Percentiles rank a stretch among this genome's conserved stretches.
These are phyloP conservation scores for Neofusicoccum sp. DNA, from an alignment of 2,329 filamentous ascomycete genomes.

Conservation along the genomic window DNA sequence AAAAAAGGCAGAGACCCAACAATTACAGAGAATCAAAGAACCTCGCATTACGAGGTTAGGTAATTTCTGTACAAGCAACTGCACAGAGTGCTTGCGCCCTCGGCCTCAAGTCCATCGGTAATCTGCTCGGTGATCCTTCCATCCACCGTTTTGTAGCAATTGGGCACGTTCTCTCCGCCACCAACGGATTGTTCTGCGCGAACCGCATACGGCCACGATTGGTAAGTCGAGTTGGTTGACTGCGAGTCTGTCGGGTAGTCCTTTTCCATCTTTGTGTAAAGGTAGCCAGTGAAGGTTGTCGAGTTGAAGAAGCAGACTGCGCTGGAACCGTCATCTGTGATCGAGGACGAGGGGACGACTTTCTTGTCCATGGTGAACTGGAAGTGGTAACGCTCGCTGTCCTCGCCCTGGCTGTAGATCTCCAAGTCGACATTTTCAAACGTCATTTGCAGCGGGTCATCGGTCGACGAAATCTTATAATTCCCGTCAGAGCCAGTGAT, in stretches of 20 bases:
- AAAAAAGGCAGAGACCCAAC: neutral
- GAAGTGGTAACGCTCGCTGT: conserved; percentile 59
- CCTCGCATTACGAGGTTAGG: neutral
- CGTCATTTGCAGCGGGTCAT: conserved; percentile 56
- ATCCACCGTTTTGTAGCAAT: conserved; percentile 49
- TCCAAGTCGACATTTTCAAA: conserved; percentile 55
- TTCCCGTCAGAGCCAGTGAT: conserved; percentile 44
- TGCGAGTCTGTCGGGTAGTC: conserved; percentile 35
- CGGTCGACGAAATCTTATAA: conserved; percentile 56
- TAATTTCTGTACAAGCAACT: conserved; percentile 49
- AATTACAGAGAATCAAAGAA: neutral
- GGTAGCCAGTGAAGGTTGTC: conserved; percentile 55
- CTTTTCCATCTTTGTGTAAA: conserved; percentile 58
- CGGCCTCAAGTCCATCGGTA: conserved; percentile 33
- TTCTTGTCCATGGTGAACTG: conserved; percentile 53
- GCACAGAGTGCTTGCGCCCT: conserved; percentile 39
- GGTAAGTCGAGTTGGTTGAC: conserved; percentile 31
- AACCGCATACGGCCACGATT: conserved; percentile 60
- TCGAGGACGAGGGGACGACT: conserved; percentile 48
- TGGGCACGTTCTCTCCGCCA: conserved; percentile 51
- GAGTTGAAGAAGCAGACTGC: conserved; percentile 59
- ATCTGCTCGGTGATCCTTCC: conserved; percentile 37
- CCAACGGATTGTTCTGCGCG: conserved; percentile 54
- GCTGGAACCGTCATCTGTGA: conserved; percentile 46
- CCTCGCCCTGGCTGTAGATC: conserved; percentile 47